Evolutionary conservation across 129 eudicot species (phyloP).

Genomic region (Flaveria brownii): DNA sequence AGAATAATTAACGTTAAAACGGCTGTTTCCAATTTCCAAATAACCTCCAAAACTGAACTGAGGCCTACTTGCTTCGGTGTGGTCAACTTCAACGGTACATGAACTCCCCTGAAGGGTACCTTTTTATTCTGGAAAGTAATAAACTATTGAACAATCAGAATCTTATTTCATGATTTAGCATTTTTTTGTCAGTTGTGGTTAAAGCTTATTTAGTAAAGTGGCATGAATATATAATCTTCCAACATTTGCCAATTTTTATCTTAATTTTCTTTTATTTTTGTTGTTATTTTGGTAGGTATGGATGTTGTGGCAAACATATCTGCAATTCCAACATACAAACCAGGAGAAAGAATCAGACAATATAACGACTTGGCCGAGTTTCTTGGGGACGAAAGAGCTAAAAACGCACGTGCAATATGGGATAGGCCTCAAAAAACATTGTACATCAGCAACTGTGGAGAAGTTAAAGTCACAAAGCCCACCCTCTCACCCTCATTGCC

Average conservation of each 20-base stretch:
- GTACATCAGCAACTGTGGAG: conserved; percentile 92
- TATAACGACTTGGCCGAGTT: conserved; percentile 88
- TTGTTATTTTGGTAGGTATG: conserved; percentile 54
- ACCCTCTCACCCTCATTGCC: conserved; percentile 84
- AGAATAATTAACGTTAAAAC: no score
- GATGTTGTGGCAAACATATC: conserved; percentile 77
- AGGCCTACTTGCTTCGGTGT: no score
- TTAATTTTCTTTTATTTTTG: not conserved
- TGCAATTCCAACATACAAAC: conserved; percentile 74
- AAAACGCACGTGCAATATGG: conserved; percentile 86
- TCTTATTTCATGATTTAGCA: no score
- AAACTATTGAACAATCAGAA: no score
- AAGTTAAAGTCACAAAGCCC: conserved; percentile 77
- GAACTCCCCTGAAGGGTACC: no score
- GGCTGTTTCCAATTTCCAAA: no score
- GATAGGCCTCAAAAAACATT: conserved; percentile 76
- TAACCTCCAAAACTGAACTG: no score
- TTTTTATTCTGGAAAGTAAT: no score
- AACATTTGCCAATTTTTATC: not conserved
- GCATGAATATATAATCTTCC: not conserved
- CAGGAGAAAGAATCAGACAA: conserved; percentile 72
- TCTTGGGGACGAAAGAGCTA: conserved; percentile 92
- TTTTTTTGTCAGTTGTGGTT: not conserved
- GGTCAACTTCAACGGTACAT: no score
- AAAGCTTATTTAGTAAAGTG: not conserved